Evolutionary conservation across 371 early-diverging fungal species (phyloP).

Genomic region (Mortierella sp.): DNA sequence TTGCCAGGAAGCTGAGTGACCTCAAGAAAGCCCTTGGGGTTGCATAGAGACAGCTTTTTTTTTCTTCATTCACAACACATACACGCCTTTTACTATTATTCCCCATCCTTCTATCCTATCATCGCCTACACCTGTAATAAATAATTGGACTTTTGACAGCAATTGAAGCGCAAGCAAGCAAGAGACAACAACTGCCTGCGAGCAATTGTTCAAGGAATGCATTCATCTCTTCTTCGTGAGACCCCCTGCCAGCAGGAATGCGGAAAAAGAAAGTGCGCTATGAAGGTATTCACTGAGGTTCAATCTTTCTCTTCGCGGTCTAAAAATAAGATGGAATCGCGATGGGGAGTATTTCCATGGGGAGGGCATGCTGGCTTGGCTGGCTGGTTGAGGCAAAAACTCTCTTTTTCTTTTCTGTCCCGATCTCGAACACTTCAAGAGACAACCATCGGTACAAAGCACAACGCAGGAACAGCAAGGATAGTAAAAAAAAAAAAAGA

Average conservation of each 20-base stretch:
- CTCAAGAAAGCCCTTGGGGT: conserved; percentile 59
- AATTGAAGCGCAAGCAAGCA: background rate
- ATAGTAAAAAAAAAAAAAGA: background rate
- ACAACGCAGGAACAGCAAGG: background rate
- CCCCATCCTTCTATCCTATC: background rate
- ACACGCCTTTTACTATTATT: background rate
- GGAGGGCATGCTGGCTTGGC: background rate
- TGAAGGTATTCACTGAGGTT: background rate
- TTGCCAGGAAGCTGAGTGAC: conserved; percentile 73
- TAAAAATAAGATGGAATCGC: background rate
- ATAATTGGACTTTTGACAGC: background rate
- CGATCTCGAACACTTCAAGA: background rate
- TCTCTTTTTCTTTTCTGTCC: background rate
- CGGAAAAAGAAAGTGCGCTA: background rate
- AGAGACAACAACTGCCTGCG: background rate
- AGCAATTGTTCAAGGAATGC: background rate
- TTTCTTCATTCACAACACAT: background rate
- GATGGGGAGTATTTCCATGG: background rate
- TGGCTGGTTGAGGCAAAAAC: background rate
- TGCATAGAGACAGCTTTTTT: background rate
- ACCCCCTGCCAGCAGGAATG: background rate
- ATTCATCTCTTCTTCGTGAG: background rate
- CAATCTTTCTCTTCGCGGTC: background rate
- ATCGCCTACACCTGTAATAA: background rate
- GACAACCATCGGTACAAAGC: too few species aligned